These are phyloP conservation scores for Acidiella bohemica DNA, from an alignment of 495 filamentous ascomycete genomes.

Conservation along the genomic window DNA sequence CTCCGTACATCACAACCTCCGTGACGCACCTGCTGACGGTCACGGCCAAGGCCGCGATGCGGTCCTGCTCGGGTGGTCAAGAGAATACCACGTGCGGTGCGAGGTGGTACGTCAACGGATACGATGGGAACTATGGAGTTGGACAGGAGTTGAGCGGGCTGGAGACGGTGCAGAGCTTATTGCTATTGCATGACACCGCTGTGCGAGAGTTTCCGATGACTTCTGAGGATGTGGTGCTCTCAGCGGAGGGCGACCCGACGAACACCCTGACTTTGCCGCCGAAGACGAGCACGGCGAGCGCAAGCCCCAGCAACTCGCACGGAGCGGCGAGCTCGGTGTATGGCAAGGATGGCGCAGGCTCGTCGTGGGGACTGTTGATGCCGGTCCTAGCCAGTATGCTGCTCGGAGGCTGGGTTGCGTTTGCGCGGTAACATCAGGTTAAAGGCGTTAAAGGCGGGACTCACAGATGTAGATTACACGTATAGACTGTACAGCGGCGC, in stretches of 20 bases:
- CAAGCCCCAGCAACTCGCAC: not conserved
- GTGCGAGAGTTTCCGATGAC: slow-evolving; percentile 1
- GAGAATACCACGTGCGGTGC: slow-evolving; percentile 22
- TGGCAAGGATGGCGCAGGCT: not conserved
- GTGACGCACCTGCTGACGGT: slow-evolving; percentile 24
- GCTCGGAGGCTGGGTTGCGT: not conserved
- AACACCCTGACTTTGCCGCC: slow-evolving; percentile 5
- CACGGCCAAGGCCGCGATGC: slow-evolving; percentile 29
- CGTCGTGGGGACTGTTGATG: no score
- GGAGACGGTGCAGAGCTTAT: slow-evolving; percentile 48
- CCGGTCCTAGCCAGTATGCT: not conserved
- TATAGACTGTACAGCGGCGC: no score
- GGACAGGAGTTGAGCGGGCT: slow-evolving; percentile 62
- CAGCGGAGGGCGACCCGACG: not conserved
- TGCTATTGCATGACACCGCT: slow-evolving; percentile 7
- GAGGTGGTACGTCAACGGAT: slow-evolving; percentile 29
- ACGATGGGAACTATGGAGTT: slow-evolving; percentile 29
- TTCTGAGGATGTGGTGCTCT: not conserved
- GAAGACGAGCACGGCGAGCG: no score
- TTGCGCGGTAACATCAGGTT: not conserved
- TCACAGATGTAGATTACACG: no score
- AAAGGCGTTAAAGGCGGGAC: no score
- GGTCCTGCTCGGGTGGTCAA: slow-evolving; percentile 35
- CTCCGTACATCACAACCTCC: slow-evolving; percentile 26
- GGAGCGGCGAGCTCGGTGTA: not conserved